phyloP scores from a whole-genome alignment of 2,329 filamentous ascomycete genomes.

The Phaeoacremonium minimum region DNA sequence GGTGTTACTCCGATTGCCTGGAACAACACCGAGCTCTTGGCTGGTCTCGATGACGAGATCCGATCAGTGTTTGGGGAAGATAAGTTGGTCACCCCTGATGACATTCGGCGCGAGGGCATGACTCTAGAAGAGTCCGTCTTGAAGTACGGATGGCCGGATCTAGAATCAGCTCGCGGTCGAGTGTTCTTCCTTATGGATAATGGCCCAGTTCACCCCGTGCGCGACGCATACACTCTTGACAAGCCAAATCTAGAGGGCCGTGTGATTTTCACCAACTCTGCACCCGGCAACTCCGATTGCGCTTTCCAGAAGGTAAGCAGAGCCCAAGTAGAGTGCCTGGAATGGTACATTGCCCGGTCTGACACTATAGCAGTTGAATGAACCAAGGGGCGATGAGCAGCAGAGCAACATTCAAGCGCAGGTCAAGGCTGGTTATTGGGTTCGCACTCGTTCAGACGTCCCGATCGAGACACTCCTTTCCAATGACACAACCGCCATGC shows the following conservation, averaged over 20 bases:
- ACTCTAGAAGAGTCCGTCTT: constrained; percentile 42
- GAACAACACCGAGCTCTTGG: constrained; percentile 33
- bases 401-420: constrained; percentile 34
- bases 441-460: constrained; percentile 42
- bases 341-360: too few species aligned
- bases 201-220: constrained; percentile 30
- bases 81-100: constrained; percentile 41
- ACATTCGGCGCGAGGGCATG: constrained; percentile 31
- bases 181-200: constrained; percentile 50
- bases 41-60: constrained; percentile 41
- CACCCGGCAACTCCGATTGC: constrained; percentile 36
- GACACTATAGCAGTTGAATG: too few species aligned
- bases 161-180: constrained; percentile 35
- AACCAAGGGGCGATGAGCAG: constrained; percentile 26
- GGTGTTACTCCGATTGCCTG: constrained; percentile 34
- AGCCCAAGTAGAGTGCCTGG: too few species aligned
- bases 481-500: constrained; percentile 31
- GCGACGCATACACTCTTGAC: constrained; percentile 29
- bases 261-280: constrained; percentile 42
- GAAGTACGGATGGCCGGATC: constrained; percentile 41
- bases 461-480: constrained; percentile 36
- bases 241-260: constrained; percentile 32
- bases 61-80: constrained; percentile 31
- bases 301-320: constrained; percentile 48
- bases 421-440: constrained; percentile 40